Evolutionary conservation across 2,329 filamentous ascomycete genomes (phyloP).

Genomic region (Verticillium longisporum): DNA sequence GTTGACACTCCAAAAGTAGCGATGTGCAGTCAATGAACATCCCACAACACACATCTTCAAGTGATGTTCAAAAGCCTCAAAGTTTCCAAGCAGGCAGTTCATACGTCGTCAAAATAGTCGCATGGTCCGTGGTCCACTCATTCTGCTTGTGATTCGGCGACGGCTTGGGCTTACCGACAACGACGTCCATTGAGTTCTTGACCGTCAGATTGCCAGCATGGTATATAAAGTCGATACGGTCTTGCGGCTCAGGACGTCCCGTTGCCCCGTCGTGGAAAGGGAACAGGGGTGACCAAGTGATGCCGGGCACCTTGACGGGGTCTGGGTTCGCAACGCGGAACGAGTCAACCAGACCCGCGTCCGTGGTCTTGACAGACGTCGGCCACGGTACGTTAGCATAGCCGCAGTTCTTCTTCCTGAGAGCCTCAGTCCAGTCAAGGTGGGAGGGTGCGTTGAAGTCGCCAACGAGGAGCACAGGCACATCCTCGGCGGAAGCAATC

Average conservation of each 20-base stretch:
- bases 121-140: slow-evolving; percentile 34
- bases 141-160: slow-evolving; percentile 27
- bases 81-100: not conserved
- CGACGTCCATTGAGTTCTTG: slow-evolving; percentile 18
- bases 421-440: slow-evolving; percentile 29
- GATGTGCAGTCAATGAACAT: no score
- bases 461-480: slow-evolving; percentile 29
- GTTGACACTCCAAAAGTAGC: no score
- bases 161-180: slow-evolving; percentile 25
- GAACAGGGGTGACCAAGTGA: slow-evolving; percentile 34
- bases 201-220: slow-evolving; percentile 26
- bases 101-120: not conserved
- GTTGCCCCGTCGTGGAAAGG: slow-evolving; percentile 18
- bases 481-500: slow-evolving; percentile 19
- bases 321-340: slow-evolving; percentile 29
- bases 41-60: no score
- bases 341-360: slow-evolving; percentile 31
- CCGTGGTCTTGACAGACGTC: slow-evolving; percentile 24
- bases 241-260: slow-evolving; percentile 26
- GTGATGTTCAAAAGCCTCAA: no score
- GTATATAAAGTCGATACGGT: slow-evolving; percentile 36
- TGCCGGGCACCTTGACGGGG: slow-evolving; percentile 22
- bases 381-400: slow-evolving; percentile 28
- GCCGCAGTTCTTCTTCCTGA: slow-evolving; percentile 27
- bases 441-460: slow-evolving; percentile 38